phyloP scores from a whole-genome alignment of 805 yeast genomes.

The Starmerella floricola region DNA sequence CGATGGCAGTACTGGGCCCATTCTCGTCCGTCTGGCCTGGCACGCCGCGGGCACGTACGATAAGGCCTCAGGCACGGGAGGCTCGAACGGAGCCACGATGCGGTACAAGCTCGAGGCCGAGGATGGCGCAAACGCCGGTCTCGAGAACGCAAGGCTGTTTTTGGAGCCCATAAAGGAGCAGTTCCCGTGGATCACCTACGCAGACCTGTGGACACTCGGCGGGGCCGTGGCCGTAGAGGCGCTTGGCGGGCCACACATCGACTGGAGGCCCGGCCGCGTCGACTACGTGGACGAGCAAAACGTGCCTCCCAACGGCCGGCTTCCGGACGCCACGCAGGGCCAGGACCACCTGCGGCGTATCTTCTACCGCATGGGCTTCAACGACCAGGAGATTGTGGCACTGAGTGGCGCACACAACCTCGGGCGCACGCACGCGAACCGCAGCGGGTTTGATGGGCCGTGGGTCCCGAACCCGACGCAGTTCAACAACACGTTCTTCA shows the following conservation, averaged over 20 bases:
- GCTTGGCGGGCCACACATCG: constrained; percentile 53
- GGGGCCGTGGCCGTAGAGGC: constrained; percentile 55
- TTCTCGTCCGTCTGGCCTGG: constrained; percentile 72
- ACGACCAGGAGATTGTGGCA: constrained; percentile 51
- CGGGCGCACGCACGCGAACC: constrained; percentile 50
- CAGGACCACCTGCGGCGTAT: constrained; percentile 42
- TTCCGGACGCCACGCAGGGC: constrained; percentile 48
- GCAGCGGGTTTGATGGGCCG: constrained; percentile 76
- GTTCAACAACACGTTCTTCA: constrained; percentile 65
- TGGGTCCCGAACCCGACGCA: constrained; percentile 75
- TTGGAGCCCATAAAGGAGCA: constrained; percentile 43
- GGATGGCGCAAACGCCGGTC: constrained; percentile 38
- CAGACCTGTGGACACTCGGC: constrained; percentile 63
- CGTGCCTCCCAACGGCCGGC: constrained; percentile 50
- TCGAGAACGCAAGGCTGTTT: constrained; percentile 43
- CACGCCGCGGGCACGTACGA: constrained; percentile 75
- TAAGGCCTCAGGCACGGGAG: constrained; percentile 38
- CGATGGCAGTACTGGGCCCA: constrained; percentile 64
- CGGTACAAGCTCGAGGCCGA: constrained; percentile 35
- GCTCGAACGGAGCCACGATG: constrained; percentile 48
- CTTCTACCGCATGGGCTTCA: constrained; percentile 49
- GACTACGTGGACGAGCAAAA: constrained; percentile 43
- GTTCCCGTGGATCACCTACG: constrained; percentile 50
- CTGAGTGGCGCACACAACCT: constrained; percentile 50
- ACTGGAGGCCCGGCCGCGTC: constrained; percentile 67